These are phyloP conservation scores for Peniophora sp. DNA, from an alignment of 1,284 basidiomycete genomes.

Conservation along the genomic window DNA sequence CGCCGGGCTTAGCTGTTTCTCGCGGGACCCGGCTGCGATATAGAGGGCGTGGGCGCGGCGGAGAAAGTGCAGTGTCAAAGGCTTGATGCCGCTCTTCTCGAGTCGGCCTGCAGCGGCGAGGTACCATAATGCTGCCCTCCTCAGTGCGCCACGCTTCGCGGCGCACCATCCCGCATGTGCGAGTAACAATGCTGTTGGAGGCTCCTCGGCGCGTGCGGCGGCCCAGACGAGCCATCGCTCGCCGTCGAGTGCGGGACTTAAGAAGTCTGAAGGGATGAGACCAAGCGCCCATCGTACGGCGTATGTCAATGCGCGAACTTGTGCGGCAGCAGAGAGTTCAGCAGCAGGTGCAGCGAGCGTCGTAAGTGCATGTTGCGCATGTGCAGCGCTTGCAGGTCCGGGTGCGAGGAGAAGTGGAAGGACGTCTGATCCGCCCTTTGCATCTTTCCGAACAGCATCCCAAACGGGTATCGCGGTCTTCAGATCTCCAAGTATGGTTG, in stretches of 20 bases:
- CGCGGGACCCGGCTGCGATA: constrained; percentile 25
- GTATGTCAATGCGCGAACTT: constrained; percentile 53
- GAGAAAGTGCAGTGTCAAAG: constrained; percentile 72
- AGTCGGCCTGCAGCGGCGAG: constrained; percentile 62
- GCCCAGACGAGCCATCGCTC: constrained; percentile 79
- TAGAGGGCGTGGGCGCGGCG: constrained; percentile 60
- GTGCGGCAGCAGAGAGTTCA: constrained; percentile 52
- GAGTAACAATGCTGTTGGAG: constrained; percentile 64
- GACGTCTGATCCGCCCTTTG: constrained; percentile 70
- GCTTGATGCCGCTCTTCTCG: constrained; percentile 79
- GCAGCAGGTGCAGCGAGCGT: constrained; percentile 28
- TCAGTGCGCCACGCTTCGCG: constrained; percentile 40
- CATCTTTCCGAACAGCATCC: constrained; percentile 80
- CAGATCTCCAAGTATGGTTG: constrained; percentile 87
- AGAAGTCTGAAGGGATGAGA: constrained; percentile 50
- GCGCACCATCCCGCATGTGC: constrained; percentile 71
- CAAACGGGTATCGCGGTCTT: constrained; percentile 82
- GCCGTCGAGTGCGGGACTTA: constrained; percentile 51
- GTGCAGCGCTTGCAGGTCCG: constrained; percentile 47
- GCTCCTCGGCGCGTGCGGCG: constrained; percentile 76
- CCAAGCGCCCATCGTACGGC: constrained; percentile 71
- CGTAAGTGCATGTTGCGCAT: constrained; percentile 54
- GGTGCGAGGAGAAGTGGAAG: constrained; percentile 63
- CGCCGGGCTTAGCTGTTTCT: constrained; percentile 60
- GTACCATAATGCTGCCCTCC: constrained; percentile 72